Base-by-base conservation (phyloP, 108 stramenopile species). In the Stephanodiscus triporus region DNA sequence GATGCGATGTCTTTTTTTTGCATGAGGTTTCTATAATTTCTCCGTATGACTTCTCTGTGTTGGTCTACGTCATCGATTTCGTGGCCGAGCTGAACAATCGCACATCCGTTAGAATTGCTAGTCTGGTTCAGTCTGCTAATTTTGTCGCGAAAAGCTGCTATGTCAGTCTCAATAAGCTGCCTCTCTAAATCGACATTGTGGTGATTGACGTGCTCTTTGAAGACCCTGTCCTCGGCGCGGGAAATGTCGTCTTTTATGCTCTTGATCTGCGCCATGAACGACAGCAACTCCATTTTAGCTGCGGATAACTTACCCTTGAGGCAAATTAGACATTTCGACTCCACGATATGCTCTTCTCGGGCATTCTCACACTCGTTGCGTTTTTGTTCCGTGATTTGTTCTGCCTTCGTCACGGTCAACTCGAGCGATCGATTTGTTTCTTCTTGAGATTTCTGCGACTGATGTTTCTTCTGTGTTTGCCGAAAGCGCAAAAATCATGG, bases 341-440 rank as follows among this genome's bases (percentile, higher is more conserved):
- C 36, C 37, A 27, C 34, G 48, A 56, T 65, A 22, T 74, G 50
- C 16, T 36, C 63, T 36, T 64, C 47, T 26, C 63, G 22, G 13
- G 42, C 63, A 29, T 20, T 24, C 20, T 64, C 63, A 2, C 63
- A 74, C 23, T 45, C 22, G 48, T 61, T 42, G 26, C 55, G 60
- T 23, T 36, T 34, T 19, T 55, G 7, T 20, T 51, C 14, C 8
- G 42, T 54, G 8, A 47, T 27, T 19, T 40, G 53, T 56, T 74
- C 63, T 26, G 38, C 45, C 19, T 37, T 14, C 27, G 17, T 26
- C 42, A 42, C 34, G 42, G 60, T 8, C 2, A 4, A n/a, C 34
- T 74, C 73, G 14, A 74, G 63, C 54, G 19, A 26, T n/a, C 53
- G 73, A 65, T 74, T 65, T 20, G 51, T 9, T 36, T 36, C 42